phyloP scores from a whole-genome alignment of 2,329 filamentous ascomycete species.

The Dactylellina sp. region DNA sequence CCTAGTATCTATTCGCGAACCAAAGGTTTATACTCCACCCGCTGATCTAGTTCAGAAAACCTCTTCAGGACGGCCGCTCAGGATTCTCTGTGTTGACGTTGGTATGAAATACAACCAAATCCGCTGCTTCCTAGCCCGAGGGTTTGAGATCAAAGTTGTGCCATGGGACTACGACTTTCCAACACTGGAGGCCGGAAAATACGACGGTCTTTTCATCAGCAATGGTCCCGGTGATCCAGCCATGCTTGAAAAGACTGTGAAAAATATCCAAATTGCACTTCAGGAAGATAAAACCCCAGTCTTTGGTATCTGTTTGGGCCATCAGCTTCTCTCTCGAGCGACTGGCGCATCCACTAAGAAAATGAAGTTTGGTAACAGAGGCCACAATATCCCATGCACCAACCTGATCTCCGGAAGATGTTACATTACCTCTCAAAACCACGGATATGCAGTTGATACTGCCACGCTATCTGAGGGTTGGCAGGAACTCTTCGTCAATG shows the following conservation, averaged over 20 bases:
- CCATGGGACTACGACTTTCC: constrained; percentile 97
- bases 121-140: constrained; percentile 87
- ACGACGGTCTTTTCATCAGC: constrained; percentile 96
- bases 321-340: constrained; percentile 90
- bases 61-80: constrained; percentile 85
- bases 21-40: constrained; percentile 85
- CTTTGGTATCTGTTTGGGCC: constrained; percentile 95
- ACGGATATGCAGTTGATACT: constrained; percentile 92
- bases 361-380: constrained; percentile 99
- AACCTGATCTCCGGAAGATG: constrained; percentile 95
- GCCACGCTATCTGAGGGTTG: constrained; percentile 80
- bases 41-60: constrained; percentile 80
- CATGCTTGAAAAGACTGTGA: constrained; percentile 81
- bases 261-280: constrained; percentile 81
- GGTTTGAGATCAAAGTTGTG: constrained; percentile 92
- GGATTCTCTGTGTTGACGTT: constrained; percentile 93
- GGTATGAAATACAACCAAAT: constrained; percentile 99
- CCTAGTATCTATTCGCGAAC: constrained; percentile 85
- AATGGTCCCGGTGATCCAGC: constrained; percentile 97
- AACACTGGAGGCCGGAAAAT: constrained; percentile 79
- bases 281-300: constrained; percentile 84
- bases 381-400: constrained; percentile 98
- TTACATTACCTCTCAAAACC: constrained; percentile 99
- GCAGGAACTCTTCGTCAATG: constrained; percentile 96
- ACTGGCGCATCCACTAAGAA: constrained; percentile 87